These are phyloP conservation scores for Cyberlindnera veronae DNA, from an alignment of 805 yeast genomes.

Conservation along the genomic window DNA sequence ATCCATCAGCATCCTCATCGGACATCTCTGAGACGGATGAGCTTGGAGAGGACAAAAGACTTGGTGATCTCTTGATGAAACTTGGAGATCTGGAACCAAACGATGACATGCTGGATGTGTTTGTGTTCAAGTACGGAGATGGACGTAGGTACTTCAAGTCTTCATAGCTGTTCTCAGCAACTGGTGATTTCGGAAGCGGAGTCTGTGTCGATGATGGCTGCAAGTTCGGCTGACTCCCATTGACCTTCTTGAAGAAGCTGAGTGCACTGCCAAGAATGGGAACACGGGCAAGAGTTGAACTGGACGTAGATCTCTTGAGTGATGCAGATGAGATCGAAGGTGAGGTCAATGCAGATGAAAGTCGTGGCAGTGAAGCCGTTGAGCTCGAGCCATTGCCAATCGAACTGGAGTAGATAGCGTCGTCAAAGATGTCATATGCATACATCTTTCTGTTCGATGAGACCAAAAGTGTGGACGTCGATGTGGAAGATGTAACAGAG, in stretches of 20 bases:
- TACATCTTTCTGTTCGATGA: conserved; percentile 39
- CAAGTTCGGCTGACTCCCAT: conserved; percentile 10
- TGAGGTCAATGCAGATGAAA: conserved; percentile 6
- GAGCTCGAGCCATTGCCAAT: conserved; percentile 13
- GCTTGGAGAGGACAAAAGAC: conserved; percentile 15
- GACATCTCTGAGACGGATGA: conserved; percentile 24
- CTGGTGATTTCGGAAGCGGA: conserved; percentile 5
- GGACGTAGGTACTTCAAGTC: conserved; percentile 2
- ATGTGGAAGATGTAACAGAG: conserved; percentile 10
- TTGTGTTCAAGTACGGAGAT: conserved; percentile 11
- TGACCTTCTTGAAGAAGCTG: conserved; percentile 25
- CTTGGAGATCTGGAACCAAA: conserved; percentile 12
- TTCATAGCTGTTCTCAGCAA: conserved; percentile 8
- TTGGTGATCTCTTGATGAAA: conserved; percentile 11
- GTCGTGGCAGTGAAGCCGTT: background rate
- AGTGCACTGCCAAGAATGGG: conserved; percentile 25
- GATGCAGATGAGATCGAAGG: conserved; percentile 11
- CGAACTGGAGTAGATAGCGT: conserved; percentile 46
- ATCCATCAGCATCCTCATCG: conserved; percentile 18
- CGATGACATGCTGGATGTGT: conserved; percentile 9
- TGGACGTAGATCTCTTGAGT: conserved; percentile 17
- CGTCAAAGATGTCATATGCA: conserved; percentile 64
- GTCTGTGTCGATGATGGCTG: conserved; percentile 8
- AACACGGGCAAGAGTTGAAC: conserved; percentile 19
- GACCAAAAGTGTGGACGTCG: conserved; percentile 16